phyloP scores from a whole-genome alignment of 176 grass and related monocot species.

The Oryza glaberrima region DNA sequence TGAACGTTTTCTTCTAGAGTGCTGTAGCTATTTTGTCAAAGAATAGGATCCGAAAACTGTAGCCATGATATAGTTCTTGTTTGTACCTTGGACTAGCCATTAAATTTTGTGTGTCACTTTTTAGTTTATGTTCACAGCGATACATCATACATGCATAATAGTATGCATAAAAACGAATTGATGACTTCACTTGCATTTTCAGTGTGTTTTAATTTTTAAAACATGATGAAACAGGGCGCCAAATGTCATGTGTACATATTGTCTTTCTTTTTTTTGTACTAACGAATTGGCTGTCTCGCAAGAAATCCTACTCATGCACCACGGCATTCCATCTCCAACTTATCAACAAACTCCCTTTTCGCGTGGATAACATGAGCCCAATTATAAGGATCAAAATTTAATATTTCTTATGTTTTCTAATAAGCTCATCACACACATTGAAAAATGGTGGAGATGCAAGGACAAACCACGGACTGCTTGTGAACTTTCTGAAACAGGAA shows the following conservation, averaged over 20 bases:
- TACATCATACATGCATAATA: no score
- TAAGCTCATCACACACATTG: not conserved
- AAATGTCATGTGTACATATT: not conserved
- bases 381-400: not conserved
- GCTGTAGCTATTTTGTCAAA: not conserved
- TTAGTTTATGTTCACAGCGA: no score
- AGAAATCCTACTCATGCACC: not conserved
- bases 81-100: no score
- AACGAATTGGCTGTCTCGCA: not conserved
- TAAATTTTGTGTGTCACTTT: not conserved
- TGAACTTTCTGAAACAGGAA: slow-evolving; percentile 17
- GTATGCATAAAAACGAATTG: no score
- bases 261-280: not conserved
- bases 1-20: not conserved
- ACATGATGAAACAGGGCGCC: not conserved
- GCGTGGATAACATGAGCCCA: slow-evolving; percentile 33
- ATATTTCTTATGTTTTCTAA: not conserved
- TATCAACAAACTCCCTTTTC: not conserved
- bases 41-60: not conserved
- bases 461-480: not conserved
- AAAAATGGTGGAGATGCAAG: not conserved
- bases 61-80: no score
- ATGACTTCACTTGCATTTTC: no score
- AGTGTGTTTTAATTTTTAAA: no score
- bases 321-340: not conserved